Evolutionary conservation across 305 asterid species (phyloP).

Genomic region (Andrographis paniculata): DNA sequence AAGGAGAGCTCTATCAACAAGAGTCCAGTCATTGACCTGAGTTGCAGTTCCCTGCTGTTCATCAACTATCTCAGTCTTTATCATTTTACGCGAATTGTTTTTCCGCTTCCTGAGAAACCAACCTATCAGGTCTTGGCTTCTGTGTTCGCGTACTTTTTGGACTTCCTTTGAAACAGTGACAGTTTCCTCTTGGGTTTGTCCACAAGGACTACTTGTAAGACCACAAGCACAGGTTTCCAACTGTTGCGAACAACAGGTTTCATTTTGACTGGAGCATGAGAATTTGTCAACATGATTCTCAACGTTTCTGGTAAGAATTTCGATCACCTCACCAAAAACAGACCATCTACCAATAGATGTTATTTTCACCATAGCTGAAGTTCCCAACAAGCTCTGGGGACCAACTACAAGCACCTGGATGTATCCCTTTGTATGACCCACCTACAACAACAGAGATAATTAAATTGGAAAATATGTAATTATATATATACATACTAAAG

Average conservation of each 20-base stretch:
- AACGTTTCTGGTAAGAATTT: slow-evolving; percentile 36
- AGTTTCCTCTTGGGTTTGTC: slow-evolving; percentile 26
- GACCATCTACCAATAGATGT: slow-evolving; percentile 96
- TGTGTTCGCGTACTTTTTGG: slow-evolving; percentile 18
- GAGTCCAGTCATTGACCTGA: slow-evolving; percentile 26
- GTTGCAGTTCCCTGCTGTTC: slow-evolving; percentile 21
- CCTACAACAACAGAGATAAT: slow-evolving; percentile 36
- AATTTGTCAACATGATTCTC: slow-evolving; percentile 16
- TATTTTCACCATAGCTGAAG: slow-evolving; percentile 74
- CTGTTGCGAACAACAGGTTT: slow-evolving; percentile 50
- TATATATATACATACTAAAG: too few species aligned
- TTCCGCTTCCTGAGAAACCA: slow-evolving; percentile 59
- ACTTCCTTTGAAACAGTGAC: slow-evolving; percentile 23
- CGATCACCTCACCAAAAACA: slow-evolving; percentile 82
- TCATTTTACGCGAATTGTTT: slow-evolving; percentile 20
- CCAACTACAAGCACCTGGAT: slow-evolving; percentile 88
- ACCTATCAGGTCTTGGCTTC: slow-evolving; percentile 32
- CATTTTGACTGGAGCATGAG: slow-evolving; percentile 35
- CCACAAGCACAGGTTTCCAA: slow-evolving; percentile 55
- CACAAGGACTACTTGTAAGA: slow-evolving; percentile 31
- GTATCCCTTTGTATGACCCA: slow-evolving; percentile 97
- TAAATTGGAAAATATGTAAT: not conserved
- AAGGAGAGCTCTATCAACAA: slow-evolving; percentile 44
- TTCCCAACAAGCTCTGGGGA: slow-evolving; percentile 71
- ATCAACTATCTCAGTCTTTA: slow-evolving; percentile 22